A percentile compares a stretch with the other conserved stretches of the same genome.
phyloP scores from a whole-genome alignment of 768 basidiomycete genomes.

The Austroboletus eburneus region DNA sequence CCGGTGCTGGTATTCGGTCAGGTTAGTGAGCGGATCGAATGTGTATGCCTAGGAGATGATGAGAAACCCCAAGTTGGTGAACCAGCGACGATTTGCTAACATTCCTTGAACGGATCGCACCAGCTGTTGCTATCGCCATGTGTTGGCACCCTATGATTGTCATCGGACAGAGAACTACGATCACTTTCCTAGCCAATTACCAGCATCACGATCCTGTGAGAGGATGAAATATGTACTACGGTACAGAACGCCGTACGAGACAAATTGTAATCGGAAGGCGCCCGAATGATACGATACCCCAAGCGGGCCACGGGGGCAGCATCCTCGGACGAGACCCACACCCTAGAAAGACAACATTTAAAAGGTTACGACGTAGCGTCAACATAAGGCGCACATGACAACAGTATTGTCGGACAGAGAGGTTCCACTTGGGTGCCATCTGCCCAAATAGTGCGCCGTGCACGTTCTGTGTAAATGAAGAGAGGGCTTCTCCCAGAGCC shows the following conservation, averaged over 20 bases:
- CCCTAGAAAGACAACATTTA: slow-evolving; percentile 17
- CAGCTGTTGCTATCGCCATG: slow-evolving; percentile 36
- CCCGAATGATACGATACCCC: slow-evolving; percentile 44
- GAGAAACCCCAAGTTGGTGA: no score
- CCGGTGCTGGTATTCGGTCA: slow-evolving; percentile 32
- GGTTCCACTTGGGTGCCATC: no score
- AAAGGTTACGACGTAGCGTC: background rate
- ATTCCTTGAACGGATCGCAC: slow-evolving; percentile 51
- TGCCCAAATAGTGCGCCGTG: slow-evolving; percentile 50
- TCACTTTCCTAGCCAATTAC: slow-evolving; percentile 41
- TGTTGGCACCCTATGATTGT: no score
- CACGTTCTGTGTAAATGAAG: slow-evolving; percentile 54
- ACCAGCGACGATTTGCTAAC: no score
- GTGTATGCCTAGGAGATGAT: slow-evolving; percentile 38
- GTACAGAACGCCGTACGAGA: no score
- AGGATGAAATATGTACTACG: no score
- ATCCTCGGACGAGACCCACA: slow-evolving; percentile 46
- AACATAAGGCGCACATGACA: slow-evolving; percentile 29
- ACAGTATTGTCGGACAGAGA: slow-evolving; percentile 42
- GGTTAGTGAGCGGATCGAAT: slow-evolving; percentile 46
- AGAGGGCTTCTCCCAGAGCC: slow-evolving; percentile 62
- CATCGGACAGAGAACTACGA: no score
- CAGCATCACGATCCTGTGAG: slow-evolving; percentile 48
- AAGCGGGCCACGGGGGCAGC: slow-evolving; percentile 35
- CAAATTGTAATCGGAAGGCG: slow-evolving; percentile 53